Conservation (phyloP, 2,329 filamentous ascomycete species). For the Cordyceps javanica region DNA sequence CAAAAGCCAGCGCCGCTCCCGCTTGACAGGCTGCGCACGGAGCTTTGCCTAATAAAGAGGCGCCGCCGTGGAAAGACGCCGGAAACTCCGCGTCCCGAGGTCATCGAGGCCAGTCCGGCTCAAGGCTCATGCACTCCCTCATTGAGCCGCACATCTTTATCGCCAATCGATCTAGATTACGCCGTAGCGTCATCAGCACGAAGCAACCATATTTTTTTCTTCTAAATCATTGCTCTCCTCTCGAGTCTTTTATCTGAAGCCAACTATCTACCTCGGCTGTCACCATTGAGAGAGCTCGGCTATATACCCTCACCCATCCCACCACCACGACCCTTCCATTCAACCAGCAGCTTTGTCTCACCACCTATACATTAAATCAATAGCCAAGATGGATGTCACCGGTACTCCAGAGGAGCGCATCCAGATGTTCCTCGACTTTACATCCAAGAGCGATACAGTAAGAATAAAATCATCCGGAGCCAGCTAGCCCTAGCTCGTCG, state of each 20-base stretch:
- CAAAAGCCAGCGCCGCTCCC: not conserved
- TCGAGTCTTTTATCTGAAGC: not conserved
- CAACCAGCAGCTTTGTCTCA: not conserved
- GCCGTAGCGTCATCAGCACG: no score
- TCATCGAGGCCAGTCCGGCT: not conserved
- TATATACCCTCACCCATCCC: not conserved
- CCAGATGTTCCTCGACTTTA: not conserved
- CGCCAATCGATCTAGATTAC: not conserved
- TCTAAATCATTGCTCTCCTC: not conserved
- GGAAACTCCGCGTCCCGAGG: not conserved
- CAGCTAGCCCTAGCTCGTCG: not conserved
- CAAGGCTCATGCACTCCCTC: not conserved
- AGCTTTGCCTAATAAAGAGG: no score
- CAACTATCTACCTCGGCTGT: not conserved
- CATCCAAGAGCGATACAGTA: not conserved
- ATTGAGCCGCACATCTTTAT: no score
- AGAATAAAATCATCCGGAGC: no score
- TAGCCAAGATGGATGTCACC: not conserved
- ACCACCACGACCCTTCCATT: not conserved
- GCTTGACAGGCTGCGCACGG: no score
- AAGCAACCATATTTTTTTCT: not conserved
- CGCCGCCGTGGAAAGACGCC: not conserved
- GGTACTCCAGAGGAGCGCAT: not conserved
- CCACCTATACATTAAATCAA: not conserved
- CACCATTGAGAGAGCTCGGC: not conserved